Evolutionary conservation across 2,329 filamentous ascomycete species (phyloP), one percentile per base, ranked within the genome.

Genomic region (Talaromyces verruculosus): DNA sequence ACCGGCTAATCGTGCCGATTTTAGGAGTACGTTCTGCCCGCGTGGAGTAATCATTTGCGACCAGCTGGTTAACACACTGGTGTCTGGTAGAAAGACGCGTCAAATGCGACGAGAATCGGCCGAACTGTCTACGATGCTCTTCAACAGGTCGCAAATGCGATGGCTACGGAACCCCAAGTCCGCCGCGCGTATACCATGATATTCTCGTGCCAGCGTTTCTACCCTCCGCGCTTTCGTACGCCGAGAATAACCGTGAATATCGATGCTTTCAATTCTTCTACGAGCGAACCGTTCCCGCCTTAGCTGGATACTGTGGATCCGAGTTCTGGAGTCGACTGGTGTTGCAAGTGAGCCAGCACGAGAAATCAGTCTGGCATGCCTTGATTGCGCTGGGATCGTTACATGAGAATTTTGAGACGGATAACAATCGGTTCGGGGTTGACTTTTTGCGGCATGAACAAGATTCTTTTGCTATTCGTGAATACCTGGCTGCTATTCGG

Each of bases 91-190:
- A 67, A 67, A 66, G 75, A 62, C 70, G 73, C 17, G 72, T 76
- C 49, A 77, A 77, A 65, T 77, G 75, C 59, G 74, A 73, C 57
- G 75, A 76, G 64, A 70, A 71, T n/a, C 73, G 71, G 19, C 75
- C 75, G 2, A 66, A 58, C 33, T 76, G 74, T 65, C 60, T 64
- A 17, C 67, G 71, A 61, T 77, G 75, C 67, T 72, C 71, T 5
- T 72, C 72, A 33, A 76, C 75, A 19, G 74, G 75, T 33, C 71
- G 75, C 25, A 72, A 72, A 65, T 76, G 74, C 63, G 74, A 76
- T 62, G 74, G 75, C 35, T 76, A 76, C 64, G 63, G 33, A 25
- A 47, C 19, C 11, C 45, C 11, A 1, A 47, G 19, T 47, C 22
- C 45, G 22, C 64, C 55, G 59, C 55, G 68, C 71, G 35, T 57